Conservation (phyloP, 2,329 filamentous ascomycete genomes). For the Colletotrichum theobromicola region DNA sequence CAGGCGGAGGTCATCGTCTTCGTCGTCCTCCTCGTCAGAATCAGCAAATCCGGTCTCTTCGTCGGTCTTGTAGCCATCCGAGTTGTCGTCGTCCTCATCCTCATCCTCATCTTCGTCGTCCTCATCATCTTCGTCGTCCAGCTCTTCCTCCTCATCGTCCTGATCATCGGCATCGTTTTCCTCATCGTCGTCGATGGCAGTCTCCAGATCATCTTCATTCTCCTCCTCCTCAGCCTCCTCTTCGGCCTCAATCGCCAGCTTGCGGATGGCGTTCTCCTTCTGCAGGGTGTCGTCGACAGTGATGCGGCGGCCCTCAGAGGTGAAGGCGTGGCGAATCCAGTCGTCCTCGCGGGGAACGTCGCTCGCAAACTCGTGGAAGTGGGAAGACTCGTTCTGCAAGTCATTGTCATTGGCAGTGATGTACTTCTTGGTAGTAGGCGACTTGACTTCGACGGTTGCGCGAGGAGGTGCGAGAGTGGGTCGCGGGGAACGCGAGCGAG, state of each 20-base stretch:
- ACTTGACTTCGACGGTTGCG: constrained; percentile 41
- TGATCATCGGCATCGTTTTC: constrained; percentile 42
- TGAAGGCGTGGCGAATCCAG: constrained; percentile 79
- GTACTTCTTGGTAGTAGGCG: constrained; percentile 48
- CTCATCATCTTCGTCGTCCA: constrained; percentile 57
- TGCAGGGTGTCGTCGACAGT: constrained; percentile 89
- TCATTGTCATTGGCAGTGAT: constrained; percentile 56
- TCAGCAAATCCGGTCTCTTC: constrained; percentile 73
- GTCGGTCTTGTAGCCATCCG: constrained; percentile 78
- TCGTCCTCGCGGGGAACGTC: constrained; percentile 84
- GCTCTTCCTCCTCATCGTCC: constrained; percentile 56
- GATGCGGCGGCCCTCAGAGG: constrained; percentile 70
- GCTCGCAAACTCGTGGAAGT: constrained; percentile 91
- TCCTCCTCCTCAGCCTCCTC: constrained; percentile 82
- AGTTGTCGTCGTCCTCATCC: constrained; percentile 59
- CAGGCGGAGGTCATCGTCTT: constrained; percentile 69
- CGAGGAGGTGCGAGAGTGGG: constrained; percentile 37
- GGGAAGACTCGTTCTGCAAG: constrained; percentile 60
- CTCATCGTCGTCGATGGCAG: constrained; percentile 45
- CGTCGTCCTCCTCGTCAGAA: constrained; percentile 69
- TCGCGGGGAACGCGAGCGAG: constrained; percentile 24
- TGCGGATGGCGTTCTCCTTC: constrained; percentile 88
- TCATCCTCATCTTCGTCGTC: constrained; percentile 55
- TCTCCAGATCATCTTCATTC: constrained; percentile 57
- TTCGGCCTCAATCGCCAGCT: constrained; percentile 86